A percentile compares a stretch with the other conserved stretches of the same genome.
Evolutionary conservation across 1,284 basidiomycete species (phyloP).

Genomic region (Cryptococcus sp.): DNA sequence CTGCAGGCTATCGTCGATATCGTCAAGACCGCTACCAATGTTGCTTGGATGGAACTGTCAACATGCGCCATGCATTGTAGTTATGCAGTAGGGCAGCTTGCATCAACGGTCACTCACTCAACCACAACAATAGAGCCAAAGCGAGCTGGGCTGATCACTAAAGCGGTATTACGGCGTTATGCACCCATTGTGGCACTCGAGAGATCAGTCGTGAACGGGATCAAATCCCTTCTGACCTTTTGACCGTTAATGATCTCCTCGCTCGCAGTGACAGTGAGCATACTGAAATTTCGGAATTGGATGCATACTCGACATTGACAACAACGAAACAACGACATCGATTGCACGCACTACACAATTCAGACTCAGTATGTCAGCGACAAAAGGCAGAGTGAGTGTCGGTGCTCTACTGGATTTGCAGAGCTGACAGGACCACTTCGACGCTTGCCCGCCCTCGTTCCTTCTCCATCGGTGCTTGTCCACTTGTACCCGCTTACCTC

Average conservation of each 20-base stretch:
- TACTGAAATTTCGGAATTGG: background rate
- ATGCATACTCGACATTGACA: background rate
- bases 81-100: no score
- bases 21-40: no score
- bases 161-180: conserved; percentile 5
- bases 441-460: no score
- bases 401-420: background rate
- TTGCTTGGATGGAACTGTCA: no score
- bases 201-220: background rate
- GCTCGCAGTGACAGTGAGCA: background rate
- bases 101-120: no score
- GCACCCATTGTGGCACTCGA: background rate
- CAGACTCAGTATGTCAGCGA: conserved; percentile 26
- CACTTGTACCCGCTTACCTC: no score
- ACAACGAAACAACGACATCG: background rate
- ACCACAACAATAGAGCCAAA: no score
- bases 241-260: background rate
- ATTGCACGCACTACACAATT: background rate
- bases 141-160: no score
- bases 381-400: conserved; percentile 30
- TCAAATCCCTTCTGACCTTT: background rate
- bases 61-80: no score
- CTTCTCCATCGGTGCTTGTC: no score
- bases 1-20: no score
- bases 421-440: no score